Conservation (phyloP, 2,329 filamentous ascomycete species). For the Ascochyta rabiei region DNA sequence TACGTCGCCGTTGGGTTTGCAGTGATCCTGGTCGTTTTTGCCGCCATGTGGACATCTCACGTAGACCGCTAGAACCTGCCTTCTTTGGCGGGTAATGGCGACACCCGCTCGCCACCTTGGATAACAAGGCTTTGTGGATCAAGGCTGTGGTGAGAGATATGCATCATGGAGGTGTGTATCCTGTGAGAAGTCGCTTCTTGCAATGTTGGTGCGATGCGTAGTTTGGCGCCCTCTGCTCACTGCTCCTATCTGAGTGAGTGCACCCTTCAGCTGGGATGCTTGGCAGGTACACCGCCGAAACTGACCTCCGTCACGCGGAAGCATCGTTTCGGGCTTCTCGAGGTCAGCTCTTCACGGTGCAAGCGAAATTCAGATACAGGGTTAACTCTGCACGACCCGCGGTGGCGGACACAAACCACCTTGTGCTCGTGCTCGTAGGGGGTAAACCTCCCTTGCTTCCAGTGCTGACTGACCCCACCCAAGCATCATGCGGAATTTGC, state of each 20-base stretch:
- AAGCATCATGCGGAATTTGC: neutral
- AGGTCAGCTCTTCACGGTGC: neutral
- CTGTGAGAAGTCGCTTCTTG: too few relatives aligned
- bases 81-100: too few relatives aligned
- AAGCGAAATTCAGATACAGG: neutral
- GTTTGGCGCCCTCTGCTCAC: too few relatives aligned
- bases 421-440: constrained; percentile 2
- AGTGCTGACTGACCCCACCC: neutral
- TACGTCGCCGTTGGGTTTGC: constrained; percentile 1
- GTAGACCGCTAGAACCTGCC: too few relatives aligned
- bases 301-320: neutral
- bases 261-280: neutral
- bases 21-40: neutral
- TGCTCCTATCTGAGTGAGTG: too few relatives aligned
- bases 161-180: too few relatives aligned
- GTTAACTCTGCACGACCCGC: neutral
- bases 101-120: too few relatives aligned
- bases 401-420: neutral
- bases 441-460: neutral
- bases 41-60: neutral
- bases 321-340: constrained; percentile 6
- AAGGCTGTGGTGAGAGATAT: too few relatives aligned
- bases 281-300: constrained; percentile 13
- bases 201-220: too few relatives aligned
- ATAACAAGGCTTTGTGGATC: too few relatives aligned